Percentiles rank a stretch among this genome's conserved stretches.
Conservation (phyloP, 371 early-diverging fungal genomes). For the Funneliformis caledonium region DNA sequence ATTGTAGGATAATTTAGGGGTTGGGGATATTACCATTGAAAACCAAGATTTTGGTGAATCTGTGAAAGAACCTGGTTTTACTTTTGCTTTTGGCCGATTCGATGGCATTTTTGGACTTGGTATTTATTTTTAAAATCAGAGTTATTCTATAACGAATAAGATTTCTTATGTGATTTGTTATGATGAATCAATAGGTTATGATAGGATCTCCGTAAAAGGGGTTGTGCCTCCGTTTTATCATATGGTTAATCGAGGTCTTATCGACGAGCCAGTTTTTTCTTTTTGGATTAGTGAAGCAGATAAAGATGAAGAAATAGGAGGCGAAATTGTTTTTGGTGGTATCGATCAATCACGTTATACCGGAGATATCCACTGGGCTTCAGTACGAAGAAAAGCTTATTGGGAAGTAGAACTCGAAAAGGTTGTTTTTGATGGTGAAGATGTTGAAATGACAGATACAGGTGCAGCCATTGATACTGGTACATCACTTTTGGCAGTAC, state of each 20-base stretch:
- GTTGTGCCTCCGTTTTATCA: slow-evolving; percentile 93
- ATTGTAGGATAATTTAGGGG: slow-evolving; percentile 65
- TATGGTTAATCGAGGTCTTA: slow-evolving; percentile 75
- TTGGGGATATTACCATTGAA: slow-evolving; percentile 71
- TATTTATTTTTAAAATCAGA: slow-evolving; percentile 3
- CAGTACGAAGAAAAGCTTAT: slow-evolving; percentile 87
- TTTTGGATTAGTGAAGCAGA: slow-evolving; percentile 75
- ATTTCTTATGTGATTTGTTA: background rate
- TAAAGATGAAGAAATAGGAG: slow-evolving; percentile 65
- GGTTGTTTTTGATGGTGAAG: slow-evolving; percentile 72
- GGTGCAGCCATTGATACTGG: slow-evolving; percentile 90
- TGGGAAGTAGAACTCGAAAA: slow-evolving; percentile 90
- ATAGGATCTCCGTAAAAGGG: slow-evolving; percentile 83
- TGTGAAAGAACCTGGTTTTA: slow-evolving; percentile 88
- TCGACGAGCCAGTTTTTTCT: slow-evolving; percentile 83
- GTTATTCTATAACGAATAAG: background rate
- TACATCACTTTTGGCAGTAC: slow-evolving; percentile 78
- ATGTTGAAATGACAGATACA: slow-evolving; percentile 56
- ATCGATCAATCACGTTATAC: slow-evolving; percentile 69
- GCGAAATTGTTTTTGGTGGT: slow-evolving; percentile 88
- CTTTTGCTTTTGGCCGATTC: slow-evolving; percentile 86
- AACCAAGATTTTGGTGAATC: slow-evolving; percentile 89
- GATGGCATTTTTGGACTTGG: slow-evolving; percentile 92
- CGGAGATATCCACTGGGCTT: slow-evolving; percentile 80
- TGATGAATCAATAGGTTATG: slow-evolving; percentile 61